Base-by-base conservation (phyloP, 2,329 filamentous ascomycete genomes). In the Diaporthe sp. region DNA sequence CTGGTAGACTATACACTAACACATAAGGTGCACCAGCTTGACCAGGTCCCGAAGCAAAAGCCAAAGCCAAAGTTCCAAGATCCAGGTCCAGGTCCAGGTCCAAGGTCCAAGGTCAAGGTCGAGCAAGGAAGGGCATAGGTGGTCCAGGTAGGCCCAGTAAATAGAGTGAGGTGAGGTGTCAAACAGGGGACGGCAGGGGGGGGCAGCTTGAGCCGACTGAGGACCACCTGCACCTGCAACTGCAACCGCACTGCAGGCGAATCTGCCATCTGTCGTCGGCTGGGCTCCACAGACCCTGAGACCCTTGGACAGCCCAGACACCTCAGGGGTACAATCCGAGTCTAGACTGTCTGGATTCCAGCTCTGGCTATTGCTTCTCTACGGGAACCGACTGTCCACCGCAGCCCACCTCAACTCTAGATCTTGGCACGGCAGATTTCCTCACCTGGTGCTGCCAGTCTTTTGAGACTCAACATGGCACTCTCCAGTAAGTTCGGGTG, bases 201-300 rank as follows among this genome's bases (percentile, higher is more conserved):
- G 59, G 63, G 63, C 47, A 68, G 63, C 63, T 68, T 4, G 32
- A 53, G 47, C 63, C 63, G 63, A 53, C 32, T 25, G 42, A 50
- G 25, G 32, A 35, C 32, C 17, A 22, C 15, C 37, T 42, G 58
- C 59, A 63, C 39, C 59, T 50, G 37, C 30, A n/a, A n/a, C n/a
- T 50, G 59, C 27, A 25, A 19, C 58, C 53, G 15, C 63, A 9
- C 63, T 68, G 63, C 63, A 37, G 47, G 47, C 25, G 25, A 44
- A 35, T 50, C 61, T 66, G 61, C 59, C 61, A 66, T 50, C 61
- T 50, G 61, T 66, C 61, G 61, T 66, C 61, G 61, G 61, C 61
- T 25, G 63, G 63, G 44, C 44, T 51, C 44, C 44, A 37, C 63
- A 7, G 44, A 15, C 61, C 42, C 5, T 22, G 30, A 66, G 61